These are phyloP conservation scores for Diutina catenulata DNA, from an alignment of 1,139 yeast genomes.

Conservation along the genomic window DNA sequence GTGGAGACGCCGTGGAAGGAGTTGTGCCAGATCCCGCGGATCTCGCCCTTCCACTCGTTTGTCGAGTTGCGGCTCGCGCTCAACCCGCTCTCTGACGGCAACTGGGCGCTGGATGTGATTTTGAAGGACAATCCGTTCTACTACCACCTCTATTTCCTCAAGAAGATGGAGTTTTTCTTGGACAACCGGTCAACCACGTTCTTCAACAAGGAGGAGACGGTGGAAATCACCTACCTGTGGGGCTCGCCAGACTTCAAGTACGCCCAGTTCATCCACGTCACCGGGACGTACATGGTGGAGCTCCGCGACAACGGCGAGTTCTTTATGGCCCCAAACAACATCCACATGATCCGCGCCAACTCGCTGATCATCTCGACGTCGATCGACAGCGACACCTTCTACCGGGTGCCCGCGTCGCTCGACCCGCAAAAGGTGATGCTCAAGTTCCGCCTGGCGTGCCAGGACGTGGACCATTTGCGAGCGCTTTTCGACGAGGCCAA, in stretches of 20 bases:
- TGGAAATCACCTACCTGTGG: conserved; percentile 74
- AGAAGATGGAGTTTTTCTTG: conserved; percentile 59
- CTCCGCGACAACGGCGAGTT: conserved; percentile 71
- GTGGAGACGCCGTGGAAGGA: conserved; percentile 95
- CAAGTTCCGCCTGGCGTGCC: conserved; percentile 53
- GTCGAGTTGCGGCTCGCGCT: conserved; percentile 53
- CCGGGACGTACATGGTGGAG: conserved; percentile 88
- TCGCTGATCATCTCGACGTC: conserved; percentile 16
- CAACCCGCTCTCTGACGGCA: conserved; percentile 56
- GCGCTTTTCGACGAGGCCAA: conserved; percentile 50
- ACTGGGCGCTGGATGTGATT: conserved; percentile 39
- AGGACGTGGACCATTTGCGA: conserved; percentile 33
- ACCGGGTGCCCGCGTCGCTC: conserved; percentile 2
- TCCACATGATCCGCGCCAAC: conserved; percentile 56
- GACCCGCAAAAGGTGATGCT: conserved; percentile 69
- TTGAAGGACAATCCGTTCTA: conserved; percentile 39
- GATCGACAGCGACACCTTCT: conserved; percentile 20
- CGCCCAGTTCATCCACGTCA: conserved; percentile 80
- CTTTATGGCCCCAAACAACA: conserved; percentile 71
- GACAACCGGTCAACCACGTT: conserved; percentile 71
- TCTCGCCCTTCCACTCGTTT: conserved; percentile 83
- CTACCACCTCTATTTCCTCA: conserved; percentile 54
- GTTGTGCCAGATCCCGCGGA: conserved; percentile 59
- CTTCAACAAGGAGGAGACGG: conserved; percentile 35
- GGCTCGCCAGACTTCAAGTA: conserved; percentile 74